Base-by-base conservation (phyloP, 2,329 filamentous ascomycete genomes). In the Nothomitra cinnamomea region DNA sequence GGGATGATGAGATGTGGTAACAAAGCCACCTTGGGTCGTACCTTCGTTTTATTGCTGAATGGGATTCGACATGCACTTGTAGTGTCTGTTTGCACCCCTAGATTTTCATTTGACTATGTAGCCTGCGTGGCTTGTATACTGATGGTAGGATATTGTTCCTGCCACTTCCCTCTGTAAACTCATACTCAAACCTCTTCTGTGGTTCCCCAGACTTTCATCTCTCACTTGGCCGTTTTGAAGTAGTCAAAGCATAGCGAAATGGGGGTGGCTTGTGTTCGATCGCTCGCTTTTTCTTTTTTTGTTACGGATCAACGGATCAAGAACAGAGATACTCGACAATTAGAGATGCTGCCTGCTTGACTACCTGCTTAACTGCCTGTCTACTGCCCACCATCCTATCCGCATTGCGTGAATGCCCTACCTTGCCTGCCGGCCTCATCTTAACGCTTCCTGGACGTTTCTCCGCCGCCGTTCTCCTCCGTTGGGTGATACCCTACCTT, bases 1-100 rank as follows among this genome's bases (percentile, higher is more conserved):
- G 43, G 32, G 52, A 53, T 22, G 53, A 48, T 49, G 51, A 51
- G 41, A 52, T 56, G 48, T 56, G 53, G 52, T 53, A 52, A 28
- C 13, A 13, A 25, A 8, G 50, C 21, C 32, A 38, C 43, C 22
- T 10, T 24, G 13, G 32, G 24, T 25, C 43, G 12, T 32, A 32
- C 28, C 28, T 32, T 32, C 10, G 28, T 32, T 49, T 48, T 35
- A 49, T 35, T 32, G n/a, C 19, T 35, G 45, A 28, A 19, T 32
- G 8, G 45, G 45, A 49, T 49, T 35, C 25, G n/a, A 49, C 25
- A 24, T 49, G 25, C 45, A 49, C 45, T 13, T 28, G 7, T 35
- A 17, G 13, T 35, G 1, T 19, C 21, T 49, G 10, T 32, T 4
- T 10, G 10, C 5, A 32, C 3, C 13, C 25, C 45, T 49, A 12